Base-by-base conservation (phyloP, 192 early-diverging fungal species). In the Coemansia sp. region DNA sequence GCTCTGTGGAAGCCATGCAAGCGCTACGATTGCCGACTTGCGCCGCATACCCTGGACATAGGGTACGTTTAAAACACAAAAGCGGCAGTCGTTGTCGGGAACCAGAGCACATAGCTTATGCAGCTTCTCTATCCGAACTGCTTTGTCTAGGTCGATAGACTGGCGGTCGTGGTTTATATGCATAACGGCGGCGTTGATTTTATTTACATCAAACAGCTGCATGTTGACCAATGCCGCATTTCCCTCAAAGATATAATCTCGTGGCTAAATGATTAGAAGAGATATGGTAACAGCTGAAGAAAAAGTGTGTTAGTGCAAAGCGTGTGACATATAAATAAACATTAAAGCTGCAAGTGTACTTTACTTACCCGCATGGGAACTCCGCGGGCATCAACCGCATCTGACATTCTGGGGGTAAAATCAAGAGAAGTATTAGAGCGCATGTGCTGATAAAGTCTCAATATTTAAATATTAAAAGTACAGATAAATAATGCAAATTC, bases 1-100 rank as follows among this genome's bases (percentile, higher is more conserved):
- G 0, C 34, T 4, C 2, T 67, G 23, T 25, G 71, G 71, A 2
- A 58, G 22, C 64, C 65, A 73, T 6, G 60, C 39, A 12, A 63
- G 24, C 2, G 55, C 45, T 0, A 59, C 53, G 2, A 57, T 48
- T 18, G 46, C 17, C 2, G 14, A 9, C 15, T 33, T 39, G 10
- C 49, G n/a, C 22, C 25, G 8, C 39, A 61, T 17, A 17, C 50
- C 30, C 2, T 21, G 9, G 0, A 17, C 10, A 18, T 51, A 39
- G 1, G 17, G 22, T 2, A 51, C 15, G 6, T 15, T 33, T 17
- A 54, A 14, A 0, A 62, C 41, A 34, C 41, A 53, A 19, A 53
- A 62, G 0, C 60, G 25, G 14, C 60, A 62, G 0, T 8, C 12
- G 22, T 9, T 51, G 8, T 40, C 18, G 17, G 58, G 48, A 42